A percentile compares a stretch with the other conserved stretches of the same genome.
Evolutionary conservation across 2,329 filamentous ascomycete genomes (phyloP).

Genomic region (Bertia moriformis): DNA sequence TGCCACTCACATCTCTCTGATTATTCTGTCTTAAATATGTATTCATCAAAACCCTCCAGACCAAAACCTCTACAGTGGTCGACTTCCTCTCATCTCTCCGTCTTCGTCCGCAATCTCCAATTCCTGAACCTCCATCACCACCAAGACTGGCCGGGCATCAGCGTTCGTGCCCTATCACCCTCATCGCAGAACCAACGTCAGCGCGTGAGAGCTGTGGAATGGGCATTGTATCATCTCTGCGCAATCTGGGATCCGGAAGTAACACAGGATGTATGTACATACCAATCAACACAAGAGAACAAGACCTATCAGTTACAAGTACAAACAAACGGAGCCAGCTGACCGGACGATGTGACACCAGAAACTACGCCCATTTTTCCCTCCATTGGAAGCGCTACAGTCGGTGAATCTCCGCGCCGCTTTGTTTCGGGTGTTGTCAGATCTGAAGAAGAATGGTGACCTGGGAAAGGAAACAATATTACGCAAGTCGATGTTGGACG

Average conservation of each 20-base stretch:
- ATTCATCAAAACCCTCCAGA: not conserved
- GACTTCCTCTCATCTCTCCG: conserved; percentile 19
- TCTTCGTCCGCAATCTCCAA: conserved; percentile 42
- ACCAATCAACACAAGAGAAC: conserved; percentile 3
- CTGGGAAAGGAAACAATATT: conserved; percentile 39
- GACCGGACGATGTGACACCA: conserved; percentile 9
- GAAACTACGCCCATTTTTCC: conserved; percentile 52
- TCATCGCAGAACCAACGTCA: conserved; percentile 35
- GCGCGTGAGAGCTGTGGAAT: conserved; percentile 40
- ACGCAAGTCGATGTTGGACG: conserved; percentile 51
- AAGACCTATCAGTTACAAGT: not conserved
- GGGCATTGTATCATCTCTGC: conserved; percentile 45
- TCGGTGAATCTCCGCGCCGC: conserved; percentile 49
- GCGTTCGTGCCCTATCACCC: conserved; percentile 26
- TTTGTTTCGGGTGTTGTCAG: conserved; percentile 40
- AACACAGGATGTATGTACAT: conserved; percentile 30
- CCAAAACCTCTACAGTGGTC: conserved; percentile 15
- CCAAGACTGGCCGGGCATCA: conserved; percentile 41
- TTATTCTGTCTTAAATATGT: too few species aligned
- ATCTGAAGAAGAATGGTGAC: conserved; percentile 48
- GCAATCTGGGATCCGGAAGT: conserved; percentile 38
- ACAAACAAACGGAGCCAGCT: not conserved
- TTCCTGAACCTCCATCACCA: conserved; percentile 39
- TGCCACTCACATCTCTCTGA: too few species aligned
- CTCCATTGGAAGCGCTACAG: conserved; percentile 45